phyloP scores from a whole-genome alignment of 345 rosid species.

The Psidium guajava region DNA sequence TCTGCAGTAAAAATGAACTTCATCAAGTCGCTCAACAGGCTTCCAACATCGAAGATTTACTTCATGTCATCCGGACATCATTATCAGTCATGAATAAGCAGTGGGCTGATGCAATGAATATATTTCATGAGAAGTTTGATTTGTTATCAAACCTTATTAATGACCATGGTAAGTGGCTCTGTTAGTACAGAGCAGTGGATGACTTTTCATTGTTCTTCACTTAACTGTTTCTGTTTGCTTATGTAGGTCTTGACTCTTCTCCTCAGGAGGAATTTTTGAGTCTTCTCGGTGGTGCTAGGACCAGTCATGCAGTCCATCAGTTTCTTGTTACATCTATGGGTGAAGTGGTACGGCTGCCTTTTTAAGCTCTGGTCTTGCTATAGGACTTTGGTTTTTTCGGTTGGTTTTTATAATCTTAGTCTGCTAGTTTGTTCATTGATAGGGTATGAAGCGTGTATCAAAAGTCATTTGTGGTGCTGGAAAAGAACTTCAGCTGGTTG shows the following conservation, averaged over 20 bases:
- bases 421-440: constrained; percentile 1
- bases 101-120: constrained; percentile 81
- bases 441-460: constrained; percentile 86
- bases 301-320: constrained; percentile 87
- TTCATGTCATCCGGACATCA: constrained; percentile 66
- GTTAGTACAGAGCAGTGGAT: background rate
- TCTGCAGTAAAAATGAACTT: constrained; percentile 71
- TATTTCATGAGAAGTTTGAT: constrained; percentile 71
- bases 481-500: constrained; percentile 79
- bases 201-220: background rate
- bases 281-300: constrained; percentile 79
- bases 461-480: constrained; percentile 81
- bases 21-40: constrained; percentile 96
- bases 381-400: constrained; percentile 3
- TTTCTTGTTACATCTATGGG: constrained; percentile 79
- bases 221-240: background rate
- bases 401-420: background rate
- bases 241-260: constrained; percentile 68
- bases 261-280: constrained; percentile 95
- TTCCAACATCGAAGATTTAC: constrained; percentile 74
- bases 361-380: constrained; percentile 2
- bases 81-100: constrained; percentile 70
- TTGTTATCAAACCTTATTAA: constrained; percentile 53
- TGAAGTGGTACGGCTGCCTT: constrained; percentile 53
- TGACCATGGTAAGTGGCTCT: constrained; percentile 52